Base-by-base conservation (phyloP, 768 basidiomycete species). In the Omphalotus guepiniiformis region DNA sequence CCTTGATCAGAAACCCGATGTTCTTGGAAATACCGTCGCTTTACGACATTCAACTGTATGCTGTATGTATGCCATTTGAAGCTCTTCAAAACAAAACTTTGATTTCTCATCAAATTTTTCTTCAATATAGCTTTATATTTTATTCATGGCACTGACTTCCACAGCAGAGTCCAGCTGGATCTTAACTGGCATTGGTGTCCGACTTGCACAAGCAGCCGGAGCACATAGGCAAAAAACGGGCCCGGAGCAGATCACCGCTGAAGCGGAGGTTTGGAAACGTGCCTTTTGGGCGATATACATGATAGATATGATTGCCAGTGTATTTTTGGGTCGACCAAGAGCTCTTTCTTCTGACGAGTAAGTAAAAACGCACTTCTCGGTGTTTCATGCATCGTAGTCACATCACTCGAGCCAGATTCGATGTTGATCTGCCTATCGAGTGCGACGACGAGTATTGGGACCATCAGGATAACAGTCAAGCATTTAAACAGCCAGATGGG, bases 401-500 rank as follows among this genome's bases (percentile, higher is more conserved):
- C n/a, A 12, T 19, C 2, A 18, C 7, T 4, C 27, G 3, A 12
- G n/a, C 34, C 35, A 83, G 83, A 52, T 80, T 78, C 48, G 82
- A 86, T 46, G 67, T 78, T 15, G 82, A 80, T 18, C 68, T 74
- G 11, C 82, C 83, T 1, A 54, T 76, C 1, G 80, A 82, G 11
- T 78, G 80, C 16, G 84, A 86, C 46, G 85, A 86, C 55, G 81
- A 85, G 40, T 83, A 77, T 49, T 85, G 82, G 82, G 71, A 71
- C 9, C 64, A 59, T 50, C 64, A 55, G 18, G 73, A 75, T 29
- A 68, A 70, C 0, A 63, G 60, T 3, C 61, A 60, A 22, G 63
- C 65, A 4, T 82, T 81, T 62, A 70, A 69, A 40, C 83, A 85
- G 48, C 84, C 84, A 1, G 55, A 64, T 3, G 71, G 65, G 6